Conservation (phyloP, 2,329 filamentous ascomycete species). For the Bimuria novae-zelandiae region DNA sequence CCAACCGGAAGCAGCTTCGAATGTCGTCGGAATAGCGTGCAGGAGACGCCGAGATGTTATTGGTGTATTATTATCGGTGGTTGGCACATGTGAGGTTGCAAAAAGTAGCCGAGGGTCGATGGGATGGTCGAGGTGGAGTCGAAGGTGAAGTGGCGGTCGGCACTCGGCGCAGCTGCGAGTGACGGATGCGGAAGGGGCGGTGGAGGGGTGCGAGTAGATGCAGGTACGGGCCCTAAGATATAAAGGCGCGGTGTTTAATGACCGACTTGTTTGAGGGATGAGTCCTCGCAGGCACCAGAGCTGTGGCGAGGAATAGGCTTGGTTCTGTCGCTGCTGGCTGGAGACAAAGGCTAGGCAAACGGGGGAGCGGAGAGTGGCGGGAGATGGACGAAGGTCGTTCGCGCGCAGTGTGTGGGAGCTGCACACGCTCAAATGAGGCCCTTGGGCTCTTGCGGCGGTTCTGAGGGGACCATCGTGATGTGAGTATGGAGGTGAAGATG, state of each 20-base stretch:
- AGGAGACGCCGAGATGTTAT: conserved; percentile 21
- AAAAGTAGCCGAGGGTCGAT: conserved; percentile 12
- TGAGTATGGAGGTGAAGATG: conserved; percentile 3
- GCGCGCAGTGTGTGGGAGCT: conserved; percentile 1
- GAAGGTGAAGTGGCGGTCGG: conserved; percentile 22
- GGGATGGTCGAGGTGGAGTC: conserved; percentile 17
- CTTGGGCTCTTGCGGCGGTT: conserved; percentile 5
- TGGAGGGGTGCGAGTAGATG: conserved; percentile 16
- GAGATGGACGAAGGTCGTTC: background rate
- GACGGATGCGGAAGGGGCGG: conserved; percentile 23
- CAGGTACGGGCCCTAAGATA: conserved; percentile 22
- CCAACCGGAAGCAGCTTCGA: conserved; percentile 35
- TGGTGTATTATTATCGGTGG: conserved; percentile 35
- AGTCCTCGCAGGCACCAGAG: conserved; percentile 13
- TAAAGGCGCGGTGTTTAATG: conserved; percentile 8
- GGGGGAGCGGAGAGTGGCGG: conserved; percentile 10
- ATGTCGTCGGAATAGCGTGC: conserved; percentile 20
- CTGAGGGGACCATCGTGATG: conserved; percentile 7
- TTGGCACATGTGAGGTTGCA: conserved; percentile 18
- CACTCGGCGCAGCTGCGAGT: conserved; percentile 26
- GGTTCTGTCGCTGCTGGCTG: conserved; percentile 11
- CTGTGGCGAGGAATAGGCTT: conserved; percentile 7
- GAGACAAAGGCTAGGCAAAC: conserved; percentile 15
- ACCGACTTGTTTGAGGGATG: conserved; percentile 2
- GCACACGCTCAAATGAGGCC: conserved; percentile 17